A percentile compares a stretch with the other conserved stretches of the same genome.
Evolutionary conservation across 345 rosid genomes (phyloP).

Genomic region (Populus davidiana): DNA sequence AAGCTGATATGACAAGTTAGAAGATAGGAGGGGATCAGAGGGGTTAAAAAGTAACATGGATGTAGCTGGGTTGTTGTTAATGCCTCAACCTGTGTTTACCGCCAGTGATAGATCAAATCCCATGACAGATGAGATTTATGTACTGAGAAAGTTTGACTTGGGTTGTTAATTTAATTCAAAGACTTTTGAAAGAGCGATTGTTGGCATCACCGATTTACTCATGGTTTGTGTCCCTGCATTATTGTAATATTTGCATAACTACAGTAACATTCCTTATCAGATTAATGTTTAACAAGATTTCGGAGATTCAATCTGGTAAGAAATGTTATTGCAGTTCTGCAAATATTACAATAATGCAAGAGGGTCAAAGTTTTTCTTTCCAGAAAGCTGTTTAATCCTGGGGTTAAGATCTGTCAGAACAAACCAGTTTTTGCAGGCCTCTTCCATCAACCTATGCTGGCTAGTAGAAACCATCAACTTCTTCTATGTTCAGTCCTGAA

Average conservation of each 20-base stretch:
- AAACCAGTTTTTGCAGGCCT: background rate
- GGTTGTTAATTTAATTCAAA: conserved; percentile 46
- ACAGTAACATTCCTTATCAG: too few relatives aligned
- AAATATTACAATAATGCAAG: background rate
- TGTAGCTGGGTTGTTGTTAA: conserved; percentile 42
- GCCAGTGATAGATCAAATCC: conserved; percentile 34
- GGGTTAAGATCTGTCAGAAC: background rate
- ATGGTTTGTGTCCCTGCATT: conserved; percentile 22
- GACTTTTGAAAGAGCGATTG: conserved; percentile 32
- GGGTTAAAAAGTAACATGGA: conserved; percentile 39
- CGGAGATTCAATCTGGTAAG: background rate
- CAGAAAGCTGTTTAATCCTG: background rate
- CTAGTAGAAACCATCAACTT: too few relatives aligned
- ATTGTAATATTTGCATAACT: too few relatives aligned
- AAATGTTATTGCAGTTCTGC: background rate
- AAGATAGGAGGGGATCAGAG: conserved; percentile 32
- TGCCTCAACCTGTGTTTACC: conserved; percentile 33
- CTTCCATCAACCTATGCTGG: background rate
- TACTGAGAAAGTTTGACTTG: conserved; percentile 25
- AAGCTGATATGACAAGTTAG: conserved; percentile 39
- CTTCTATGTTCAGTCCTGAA: too few relatives aligned
- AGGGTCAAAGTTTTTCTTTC: background rate
- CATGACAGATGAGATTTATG: conserved; percentile 30
- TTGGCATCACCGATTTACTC: conserved; percentile 33
- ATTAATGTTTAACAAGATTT: too few relatives aligned